These are phyloP conservation scores for Cucumis melo DNA, from an alignment of 306 rosid genomes.

Conservation along the genomic window DNA sequence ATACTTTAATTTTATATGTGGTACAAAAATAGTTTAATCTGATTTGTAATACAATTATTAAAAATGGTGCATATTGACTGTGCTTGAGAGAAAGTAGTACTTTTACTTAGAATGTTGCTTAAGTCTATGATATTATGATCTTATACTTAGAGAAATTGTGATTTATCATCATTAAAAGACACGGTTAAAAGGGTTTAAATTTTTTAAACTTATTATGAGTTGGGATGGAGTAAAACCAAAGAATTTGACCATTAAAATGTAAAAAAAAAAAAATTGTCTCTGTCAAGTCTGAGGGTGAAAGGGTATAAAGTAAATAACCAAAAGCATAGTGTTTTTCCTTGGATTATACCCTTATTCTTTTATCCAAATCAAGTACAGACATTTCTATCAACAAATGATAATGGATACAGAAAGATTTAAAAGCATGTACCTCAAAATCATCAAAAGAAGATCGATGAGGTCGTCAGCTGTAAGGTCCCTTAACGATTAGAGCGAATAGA, in stretches of 20 bases:
- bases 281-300: constrained; percentile 7
- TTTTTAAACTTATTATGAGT: constrained; percentile 9
- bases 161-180: not conserved
- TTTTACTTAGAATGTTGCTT: not conserved
- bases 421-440: too few species aligned
- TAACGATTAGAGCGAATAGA: too few species aligned
- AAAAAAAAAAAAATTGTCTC: constrained; percentile 1
- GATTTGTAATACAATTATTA: not conserved
- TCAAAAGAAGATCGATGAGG: too few species aligned
- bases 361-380: too few species aligned
- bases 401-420: too few species aligned
- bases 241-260: constrained; percentile 27
- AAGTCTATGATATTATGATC: not conserved
- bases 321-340: constrained; percentile 1
- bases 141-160: not conserved
- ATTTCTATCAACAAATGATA: too few species aligned
- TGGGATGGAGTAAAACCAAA: constrained; percentile 30
- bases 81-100: not conserved
- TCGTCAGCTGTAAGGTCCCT: too few species aligned
- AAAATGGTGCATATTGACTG: not conserved
- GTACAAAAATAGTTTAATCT: not conserved
- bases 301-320: constrained; percentile 2
- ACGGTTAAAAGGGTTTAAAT: not conserved
- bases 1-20: not conserved
- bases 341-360: too few species aligned